Evolutionary conservation across 495 filamentous ascomycete species (phyloP).

Genomic region (Daldinia loculata): DNA sequence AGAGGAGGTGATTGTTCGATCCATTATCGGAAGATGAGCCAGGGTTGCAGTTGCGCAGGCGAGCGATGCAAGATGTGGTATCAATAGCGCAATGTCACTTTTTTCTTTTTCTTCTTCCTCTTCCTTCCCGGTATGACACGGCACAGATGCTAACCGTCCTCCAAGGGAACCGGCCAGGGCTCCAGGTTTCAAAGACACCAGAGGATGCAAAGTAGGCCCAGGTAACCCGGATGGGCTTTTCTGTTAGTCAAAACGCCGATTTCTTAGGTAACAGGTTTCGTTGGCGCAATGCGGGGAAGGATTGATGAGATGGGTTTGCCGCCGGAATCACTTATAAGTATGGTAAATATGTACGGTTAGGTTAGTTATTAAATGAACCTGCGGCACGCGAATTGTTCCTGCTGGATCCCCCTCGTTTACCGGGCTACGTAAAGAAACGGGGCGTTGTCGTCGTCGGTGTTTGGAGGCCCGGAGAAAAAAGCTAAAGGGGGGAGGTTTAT

Average conservation of each 20-base stretch:
- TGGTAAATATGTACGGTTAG: not conserved
- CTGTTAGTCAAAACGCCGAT: slow-evolving; percentile 59
- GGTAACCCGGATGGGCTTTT: slow-evolving; percentile 46
- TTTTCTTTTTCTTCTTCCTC: not conserved
- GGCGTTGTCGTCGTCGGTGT: slow-evolving; percentile 19
- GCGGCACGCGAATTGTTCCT: slow-evolving; percentile 9
- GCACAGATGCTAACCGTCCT: slow-evolving; percentile 13
- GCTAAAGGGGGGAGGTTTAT: slow-evolving; percentile 2
- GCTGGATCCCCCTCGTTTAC: slow-evolving; percentile 14
- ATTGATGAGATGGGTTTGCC: slow-evolving; percentile 42
- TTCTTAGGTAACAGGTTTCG: slow-evolving; percentile 60
- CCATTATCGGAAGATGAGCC: slow-evolving; percentile 39
- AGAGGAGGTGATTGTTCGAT: slow-evolving; percentile 36
- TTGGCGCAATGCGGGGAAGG: slow-evolving; percentile 57
- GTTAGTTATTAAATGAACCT: slow-evolving; percentile 2
- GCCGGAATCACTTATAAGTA: slow-evolving; percentile 12
- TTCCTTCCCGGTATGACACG: slow-evolving; percentile 24
- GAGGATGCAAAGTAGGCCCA: slow-evolving; percentile 22
- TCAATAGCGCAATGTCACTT: slow-evolving; percentile 44
- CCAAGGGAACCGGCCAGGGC: slow-evolving; percentile 10
- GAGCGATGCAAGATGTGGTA: slow-evolving; percentile 42
- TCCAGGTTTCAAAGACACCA: slow-evolving; percentile 32
- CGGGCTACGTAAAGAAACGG: slow-evolving; percentile 19
- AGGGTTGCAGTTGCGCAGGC: slow-evolving; percentile 31
- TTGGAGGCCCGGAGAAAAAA: not conserved